A percentile compares a stretch with the other conserved stretches of the same genome.
Evolutionary conservation across 257 asterid genomes (phyloP).

Genomic region (Penstemon newberryi): DNA sequence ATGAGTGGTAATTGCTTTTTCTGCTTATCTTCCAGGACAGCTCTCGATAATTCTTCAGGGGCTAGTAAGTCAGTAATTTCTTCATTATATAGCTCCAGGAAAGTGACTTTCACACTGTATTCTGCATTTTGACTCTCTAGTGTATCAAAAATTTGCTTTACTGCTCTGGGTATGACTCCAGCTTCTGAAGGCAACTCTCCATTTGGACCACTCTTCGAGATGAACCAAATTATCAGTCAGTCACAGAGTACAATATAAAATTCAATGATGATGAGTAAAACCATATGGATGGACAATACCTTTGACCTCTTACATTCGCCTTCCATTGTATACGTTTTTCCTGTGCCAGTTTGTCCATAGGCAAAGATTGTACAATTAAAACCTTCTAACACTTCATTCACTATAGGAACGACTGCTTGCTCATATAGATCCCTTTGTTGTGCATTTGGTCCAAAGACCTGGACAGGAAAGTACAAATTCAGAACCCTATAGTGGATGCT

Average conservation of each 20-base stretch:
- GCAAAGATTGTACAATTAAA: conserved; percentile 90
- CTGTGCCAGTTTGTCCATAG: conserved; percentile 93
- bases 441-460: conserved; percentile 91
- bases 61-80: conserved; percentile 84
- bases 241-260: background rate
- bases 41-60: conserved; percentile 72
- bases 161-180: conserved; percentile 84
- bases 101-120: conserved; percentile 85
- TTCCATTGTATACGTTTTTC: conserved; percentile 89
- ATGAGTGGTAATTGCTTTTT: conserved; percentile 78
- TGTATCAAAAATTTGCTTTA: conserved; percentile 79
- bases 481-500: no score
- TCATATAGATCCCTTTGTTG: conserved; percentile 77
- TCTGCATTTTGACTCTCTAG: conserved; percentile 83
- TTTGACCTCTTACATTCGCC: conserved; percentile 83
- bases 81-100: conserved; percentile 83
- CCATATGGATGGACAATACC: conserved; percentile 39
- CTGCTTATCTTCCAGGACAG: conserved; percentile 69
- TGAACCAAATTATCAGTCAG: background rate
- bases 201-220: conserved; percentile 60
- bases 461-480: background rate
- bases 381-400: conserved; percentile 81
- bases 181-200: conserved; percentile 84
- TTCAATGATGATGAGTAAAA: background rate
- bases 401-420: conserved; percentile 81